These are phyloP conservation scores for Penicillium pancosmium DNA, from an alignment of 495 filamentous ascomycete genomes.

Conservation along the genomic window DNA sequence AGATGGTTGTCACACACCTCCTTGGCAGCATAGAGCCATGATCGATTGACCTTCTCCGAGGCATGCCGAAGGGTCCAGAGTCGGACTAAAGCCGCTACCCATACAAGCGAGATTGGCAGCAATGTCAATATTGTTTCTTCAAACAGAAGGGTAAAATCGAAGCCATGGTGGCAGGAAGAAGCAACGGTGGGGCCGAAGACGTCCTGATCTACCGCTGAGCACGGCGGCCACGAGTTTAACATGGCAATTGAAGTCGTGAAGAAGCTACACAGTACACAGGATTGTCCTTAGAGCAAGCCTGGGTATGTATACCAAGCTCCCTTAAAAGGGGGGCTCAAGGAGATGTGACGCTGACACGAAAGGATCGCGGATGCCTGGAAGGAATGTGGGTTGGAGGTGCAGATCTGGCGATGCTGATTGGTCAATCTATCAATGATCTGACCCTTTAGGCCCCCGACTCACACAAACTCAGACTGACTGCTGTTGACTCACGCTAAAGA, in stretches of 20 bases:
- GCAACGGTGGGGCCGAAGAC: slow-evolving; percentile 24
- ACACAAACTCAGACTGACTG: neutral
- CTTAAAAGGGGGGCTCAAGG: neutral
- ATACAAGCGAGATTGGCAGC: slow-evolving; percentile 14
- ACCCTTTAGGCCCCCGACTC: neutral
- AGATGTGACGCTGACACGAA: neutral
- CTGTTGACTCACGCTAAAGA: neutral
- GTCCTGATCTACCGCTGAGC: slow-evolving; percentile 18
- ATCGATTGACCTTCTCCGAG: slow-evolving; percentile 27
- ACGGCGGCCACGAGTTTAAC: neutral
- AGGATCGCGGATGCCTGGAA: neutral
- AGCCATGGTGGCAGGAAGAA: slow-evolving; percentile 20
- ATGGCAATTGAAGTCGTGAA: slow-evolving; percentile 5
- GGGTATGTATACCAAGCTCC: neutral
- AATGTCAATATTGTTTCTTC: slow-evolving; percentile 26
- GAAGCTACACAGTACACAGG: neutral
- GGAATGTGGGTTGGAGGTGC: neutral
- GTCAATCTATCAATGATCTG: neutral
- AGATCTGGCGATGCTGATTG: neutral
- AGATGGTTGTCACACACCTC: slow-evolving; percentile 15
- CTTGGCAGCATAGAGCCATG: slow-evolving; percentile 26
- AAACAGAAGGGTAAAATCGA: slow-evolving; percentile 28
- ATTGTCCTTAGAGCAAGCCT: neutral
- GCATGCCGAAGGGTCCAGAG: slow-evolving; percentile 13
- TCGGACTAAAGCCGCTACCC: slow-evolving; percentile 5